Percentiles rank a stretch among this genome's conserved stretches.
These are phyloP conservation scores for Macrophomina pseudophaseolina DNA, from an alignment of 2,329 filamentous ascomycete species.

Conservation along the genomic window DNA sequence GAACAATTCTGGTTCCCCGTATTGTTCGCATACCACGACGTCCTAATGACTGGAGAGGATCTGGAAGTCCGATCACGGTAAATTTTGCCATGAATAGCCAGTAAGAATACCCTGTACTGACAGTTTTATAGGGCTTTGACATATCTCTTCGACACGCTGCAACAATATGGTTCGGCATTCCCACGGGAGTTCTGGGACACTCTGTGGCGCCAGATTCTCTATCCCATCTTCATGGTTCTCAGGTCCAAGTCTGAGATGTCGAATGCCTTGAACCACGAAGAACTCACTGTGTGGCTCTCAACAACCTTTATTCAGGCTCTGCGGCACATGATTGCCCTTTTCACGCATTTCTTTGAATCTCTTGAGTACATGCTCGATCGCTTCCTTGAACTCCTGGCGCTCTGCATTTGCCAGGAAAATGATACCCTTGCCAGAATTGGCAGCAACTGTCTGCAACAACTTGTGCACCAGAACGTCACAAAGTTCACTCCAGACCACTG, in stretches of 20 bases:
- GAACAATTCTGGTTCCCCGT: slow-evolving; percentile 99
- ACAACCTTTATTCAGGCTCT: slow-evolving; percentile 99
- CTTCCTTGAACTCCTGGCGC: slow-evolving; percentile 90
- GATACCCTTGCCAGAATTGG: slow-evolving; percentile 98
- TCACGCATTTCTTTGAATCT: slow-evolving; percentile 97
- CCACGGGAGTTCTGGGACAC: slow-evolving; percentile 98
- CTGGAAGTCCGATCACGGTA: slow-evolving; percentile 81
- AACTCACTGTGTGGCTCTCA: slow-evolving; percentile 96
- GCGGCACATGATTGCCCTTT: slow-evolving; percentile 97
- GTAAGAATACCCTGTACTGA: no score
- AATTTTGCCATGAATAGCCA: no score
- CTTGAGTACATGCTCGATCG: slow-evolving; percentile 97
- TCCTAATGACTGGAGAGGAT: slow-evolving; percentile 98
- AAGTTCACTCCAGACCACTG: slow-evolving; percentile 90
- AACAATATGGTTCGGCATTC: slow-evolving; percentile 89
- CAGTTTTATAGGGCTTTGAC: slow-evolving; percentile 67
- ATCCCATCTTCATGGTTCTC: slow-evolving; percentile 97
- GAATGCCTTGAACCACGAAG: slow-evolving; percentile 93
- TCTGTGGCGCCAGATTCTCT: slow-evolving; percentile 93
- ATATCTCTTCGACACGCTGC: slow-evolving; percentile 94
- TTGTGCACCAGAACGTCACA: slow-evolving; percentile 93
- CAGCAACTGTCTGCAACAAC: slow-evolving; percentile 95
- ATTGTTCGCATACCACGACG: slow-evolving; percentile 97
- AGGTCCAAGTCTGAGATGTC: slow-evolving; percentile 96
- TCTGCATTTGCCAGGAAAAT: slow-evolving; percentile 99